phyloP scores from a whole-genome alignment of 139 green algal genomes.

The Auxenochlorella protothecoides region DNA sequence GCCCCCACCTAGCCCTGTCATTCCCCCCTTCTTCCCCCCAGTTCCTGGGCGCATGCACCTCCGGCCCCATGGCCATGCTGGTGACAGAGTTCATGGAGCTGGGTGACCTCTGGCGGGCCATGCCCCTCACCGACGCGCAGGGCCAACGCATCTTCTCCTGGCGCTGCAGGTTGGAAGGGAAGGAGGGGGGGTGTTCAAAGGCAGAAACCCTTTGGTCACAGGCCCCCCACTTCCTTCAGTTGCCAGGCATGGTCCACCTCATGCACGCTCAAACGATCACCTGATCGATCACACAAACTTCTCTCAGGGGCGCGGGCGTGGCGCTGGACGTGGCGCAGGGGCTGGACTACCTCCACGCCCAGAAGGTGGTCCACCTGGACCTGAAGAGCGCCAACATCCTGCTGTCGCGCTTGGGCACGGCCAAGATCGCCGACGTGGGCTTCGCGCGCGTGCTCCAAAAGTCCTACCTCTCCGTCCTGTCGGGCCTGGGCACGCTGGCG shows the following conservation, averaged over 20 bases:
- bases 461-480: constrained; percentile 21
- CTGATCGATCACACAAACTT: too few relatives aligned
- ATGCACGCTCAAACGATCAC: too few relatives aligned
- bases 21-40: not conserved
- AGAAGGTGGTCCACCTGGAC: constrained; percentile 19
- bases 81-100: constrained; percentile 35
- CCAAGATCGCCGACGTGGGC: constrained; percentile 32
- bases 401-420: constrained; percentile 17
- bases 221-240: not conserved
- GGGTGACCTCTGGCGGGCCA: constrained; percentile 31
- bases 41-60: constrained; percentile 27
- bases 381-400: constrained; percentile 33
- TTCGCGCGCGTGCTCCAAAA: constrained; percentile 32
- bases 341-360: constrained; percentile 18
- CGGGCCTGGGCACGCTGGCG: constrained; percentile 20
- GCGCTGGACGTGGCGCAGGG: constrained; percentile 28
- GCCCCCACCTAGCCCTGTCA: not conserved
- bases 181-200: not conserved
- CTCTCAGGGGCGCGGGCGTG: constrained; percentile 16
- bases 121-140: constrained; percentile 13
- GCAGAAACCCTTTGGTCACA: not conserved
- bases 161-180: constrained; percentile 13
- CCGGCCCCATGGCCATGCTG: constrained; percentile 22
- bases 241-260: not conserved
- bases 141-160: constrained; percentile 23